Evolutionary conservation across 257 asterid genomes (phyloP).

Genomic region (Solanum peruvianum): DNA sequence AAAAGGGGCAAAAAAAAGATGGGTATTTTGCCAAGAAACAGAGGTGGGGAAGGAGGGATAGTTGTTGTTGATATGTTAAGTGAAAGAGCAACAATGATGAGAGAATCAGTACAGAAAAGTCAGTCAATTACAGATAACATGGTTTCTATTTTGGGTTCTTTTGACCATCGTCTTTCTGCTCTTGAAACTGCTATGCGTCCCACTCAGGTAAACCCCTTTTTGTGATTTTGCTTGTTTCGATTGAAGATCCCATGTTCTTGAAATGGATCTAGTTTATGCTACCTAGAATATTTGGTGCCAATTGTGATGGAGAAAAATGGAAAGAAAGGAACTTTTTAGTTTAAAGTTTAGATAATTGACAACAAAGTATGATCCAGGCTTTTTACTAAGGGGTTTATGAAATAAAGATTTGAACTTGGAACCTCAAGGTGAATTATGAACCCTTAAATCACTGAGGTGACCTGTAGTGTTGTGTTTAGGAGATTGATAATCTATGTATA

Average conservation of each 20-base stretch:
- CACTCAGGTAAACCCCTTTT: conserved; percentile 19
- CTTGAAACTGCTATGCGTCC: conserved; percentile 46
- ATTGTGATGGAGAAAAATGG: neutral
- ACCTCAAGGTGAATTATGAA: neutral
- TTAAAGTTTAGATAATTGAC: neutral
- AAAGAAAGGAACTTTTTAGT: neutral
- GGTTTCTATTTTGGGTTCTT: conserved; percentile 35
- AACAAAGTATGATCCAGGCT: neutral
- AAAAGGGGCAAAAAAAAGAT: neutral
- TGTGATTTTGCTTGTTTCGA: neutral
- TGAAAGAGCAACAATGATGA: conserved; percentile 29
- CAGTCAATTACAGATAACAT: conserved; percentile 31
- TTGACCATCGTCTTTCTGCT: conserved; percentile 40
- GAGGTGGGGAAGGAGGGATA: conserved; percentile 1
- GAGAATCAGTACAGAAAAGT: conserved; percentile 25
- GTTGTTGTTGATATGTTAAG: conserved; percentile 17
- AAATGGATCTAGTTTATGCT: neutral
- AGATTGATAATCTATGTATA: neutral
- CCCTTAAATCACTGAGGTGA: neutral
- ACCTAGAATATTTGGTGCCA: neutral
- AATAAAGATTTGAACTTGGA: neutral
- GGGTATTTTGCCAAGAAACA: conserved; percentile 15
- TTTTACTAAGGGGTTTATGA: neutral
- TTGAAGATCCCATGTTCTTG: neutral
- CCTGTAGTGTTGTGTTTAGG: neutral